Evolutionary conservation across 495 filamentous ascomycete genomes (phyloP), one percentile per base, ranked within the genome.

Genomic region (Cercophora newfieldiana): DNA sequence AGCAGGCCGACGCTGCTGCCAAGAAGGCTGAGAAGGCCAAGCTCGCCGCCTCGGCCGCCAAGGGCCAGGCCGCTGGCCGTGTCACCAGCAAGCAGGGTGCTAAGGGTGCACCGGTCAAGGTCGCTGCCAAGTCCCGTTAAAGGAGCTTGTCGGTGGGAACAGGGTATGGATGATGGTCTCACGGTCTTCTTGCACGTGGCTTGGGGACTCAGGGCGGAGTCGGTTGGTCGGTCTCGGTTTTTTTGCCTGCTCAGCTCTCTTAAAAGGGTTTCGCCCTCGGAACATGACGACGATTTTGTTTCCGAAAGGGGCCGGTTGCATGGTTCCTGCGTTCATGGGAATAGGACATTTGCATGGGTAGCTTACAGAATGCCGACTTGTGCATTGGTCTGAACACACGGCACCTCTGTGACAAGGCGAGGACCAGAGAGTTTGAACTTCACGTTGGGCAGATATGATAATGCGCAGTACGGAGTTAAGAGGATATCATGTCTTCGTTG

Each of bases 11-110:
- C 58, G 87, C 90, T 81, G 90, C 86, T 80, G 88, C 88, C 81
- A 99, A 99, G 92, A 98, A 97, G 91, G 89, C 90, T 50, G 96
- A 98, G 83, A 99, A 99, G 92, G 95, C 95, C 70, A 99, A 98
- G 92, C 85, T 69, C 72, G 95, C 94, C 67, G 87, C 89, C 66
- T 69, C 74, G 51, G 86, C 87, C 57, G 85, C 89, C 76, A 89
- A 90, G 83, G 94, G 93, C 70, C 85, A 92, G 83, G 83, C 84
- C 66, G 31, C 49, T 31, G 81, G 85, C 75, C 85, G 89, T 77
- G 91, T 97, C 80, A 85, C 88, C 79, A 91, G 92, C 85, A 99
- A 99, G 90, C 93, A 96, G 88, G 93, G 93, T 70, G 91, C 92
- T 31, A 96, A 95, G 88, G 95, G 96, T 72, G 88, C 93, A 73